phyloP scores from a whole-genome alignment of 352 stramenopile species.

The Phytophthora boehmeriae region DNA sequence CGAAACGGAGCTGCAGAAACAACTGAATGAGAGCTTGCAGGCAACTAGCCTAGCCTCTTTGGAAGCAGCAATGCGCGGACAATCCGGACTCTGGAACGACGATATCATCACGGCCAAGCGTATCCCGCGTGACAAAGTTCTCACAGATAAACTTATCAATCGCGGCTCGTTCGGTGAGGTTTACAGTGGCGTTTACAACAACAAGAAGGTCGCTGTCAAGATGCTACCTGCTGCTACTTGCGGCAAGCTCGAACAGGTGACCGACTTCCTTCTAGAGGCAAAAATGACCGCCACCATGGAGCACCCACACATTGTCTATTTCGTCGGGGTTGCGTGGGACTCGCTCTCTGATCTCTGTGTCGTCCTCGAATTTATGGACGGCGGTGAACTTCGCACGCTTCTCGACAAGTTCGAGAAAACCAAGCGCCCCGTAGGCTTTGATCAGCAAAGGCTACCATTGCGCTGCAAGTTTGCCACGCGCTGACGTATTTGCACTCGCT shows the following conservation, averaged over 20 bases:
- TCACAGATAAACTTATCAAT: slow-evolving; percentile 20
- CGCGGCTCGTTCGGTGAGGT: slow-evolving; percentile 41
- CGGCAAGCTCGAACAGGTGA: slow-evolving; percentile 25
- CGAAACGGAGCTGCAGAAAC: slow-evolving; percentile 8
- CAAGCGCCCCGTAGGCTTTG: slow-evolving; percentile 13
- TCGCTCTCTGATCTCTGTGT: slow-evolving; percentile 41
- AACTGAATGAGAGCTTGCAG: slow-evolving; percentile 24
- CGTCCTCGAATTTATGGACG: slow-evolving; percentile 50
- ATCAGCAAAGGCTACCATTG: slow-evolving; percentile 32
- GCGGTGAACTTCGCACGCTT: slow-evolving; percentile 43
- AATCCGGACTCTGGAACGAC: slow-evolving; percentile 39
- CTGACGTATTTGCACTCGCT: slow-evolving; percentile 43
- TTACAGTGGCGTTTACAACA: slow-evolving; percentile 35
- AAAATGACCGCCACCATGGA: slow-evolving; percentile 36
- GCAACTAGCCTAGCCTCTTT: slow-evolving; percentile 13
- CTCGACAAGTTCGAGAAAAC: slow-evolving; percentile 28
- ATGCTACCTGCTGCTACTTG: slow-evolving; percentile 30
- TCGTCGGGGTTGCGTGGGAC: slow-evolving; percentile 49
- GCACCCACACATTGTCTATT: slow-evolving; percentile 39
- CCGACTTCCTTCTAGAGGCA: slow-evolving; percentile 42
- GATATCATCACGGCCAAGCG: slow-evolving; percentile 37
- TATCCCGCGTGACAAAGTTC: slow-evolving; percentile 37
- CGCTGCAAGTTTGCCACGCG: slow-evolving; percentile 37
- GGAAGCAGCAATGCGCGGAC: slow-evolving; percentile 1
- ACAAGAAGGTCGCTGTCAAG: slow-evolving; percentile 43